Conservation (phyloP, 345 rosid species). For the Eucalyptus victrix region DNA sequence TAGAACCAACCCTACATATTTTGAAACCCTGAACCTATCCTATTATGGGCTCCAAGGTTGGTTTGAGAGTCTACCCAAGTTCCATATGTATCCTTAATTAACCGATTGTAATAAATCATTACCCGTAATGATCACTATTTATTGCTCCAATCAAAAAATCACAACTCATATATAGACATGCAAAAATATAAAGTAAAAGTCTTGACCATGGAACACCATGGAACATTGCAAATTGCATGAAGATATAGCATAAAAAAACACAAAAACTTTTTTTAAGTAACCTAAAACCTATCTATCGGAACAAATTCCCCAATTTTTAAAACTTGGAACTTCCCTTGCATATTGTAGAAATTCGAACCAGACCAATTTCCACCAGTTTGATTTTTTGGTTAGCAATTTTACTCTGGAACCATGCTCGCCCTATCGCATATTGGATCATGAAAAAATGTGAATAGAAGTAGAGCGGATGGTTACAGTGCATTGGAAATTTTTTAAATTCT, state of each 20-base stretch:
- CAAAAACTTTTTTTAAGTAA: neutral
- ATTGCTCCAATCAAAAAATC: accelerated
- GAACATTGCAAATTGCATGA: neutral
- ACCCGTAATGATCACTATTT: accelerated
- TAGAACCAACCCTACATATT: too few species aligned
- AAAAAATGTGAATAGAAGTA: neutral
- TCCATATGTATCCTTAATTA: too few species aligned
- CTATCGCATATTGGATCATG: neutral
- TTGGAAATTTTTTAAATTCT: neutral
- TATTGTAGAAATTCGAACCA: accelerated
- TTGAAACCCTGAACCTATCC: too few species aligned
- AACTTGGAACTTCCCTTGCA: accelerated
- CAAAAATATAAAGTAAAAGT: too few species aligned
- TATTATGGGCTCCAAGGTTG: too few species aligned
- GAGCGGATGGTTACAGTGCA: accelerated
- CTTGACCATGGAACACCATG: accelerated
- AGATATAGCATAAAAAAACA: neutral
- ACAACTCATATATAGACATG: neutral
- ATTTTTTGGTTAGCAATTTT: accelerated
- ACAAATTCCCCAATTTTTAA: too few species aligned
- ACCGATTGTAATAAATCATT: too few species aligned
- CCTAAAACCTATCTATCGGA: accelerated
- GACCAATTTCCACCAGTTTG: too few species aligned
- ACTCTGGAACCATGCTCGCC: accelerated
- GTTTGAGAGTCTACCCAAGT: neutral